Percentiles rank a stretch among this genome's conserved stretches.
phyloP scores from a whole-genome alignment of 1,284 basidiomycete species.

The Uromyces viciae-fabae region DNA sequence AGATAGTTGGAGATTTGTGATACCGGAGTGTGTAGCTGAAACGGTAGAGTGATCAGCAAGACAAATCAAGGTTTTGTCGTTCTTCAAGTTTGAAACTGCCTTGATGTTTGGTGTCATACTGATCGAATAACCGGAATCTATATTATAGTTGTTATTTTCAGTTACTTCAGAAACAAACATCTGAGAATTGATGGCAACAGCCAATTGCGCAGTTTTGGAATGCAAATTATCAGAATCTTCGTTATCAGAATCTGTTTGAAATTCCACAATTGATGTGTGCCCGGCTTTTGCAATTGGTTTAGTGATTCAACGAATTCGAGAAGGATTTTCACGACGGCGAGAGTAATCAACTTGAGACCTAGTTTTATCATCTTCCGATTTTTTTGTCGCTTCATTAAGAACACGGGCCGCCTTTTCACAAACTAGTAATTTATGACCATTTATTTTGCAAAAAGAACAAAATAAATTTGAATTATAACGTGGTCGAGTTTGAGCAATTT shows the following conservation, averaged over 20 bases:
- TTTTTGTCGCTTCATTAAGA: background rate
- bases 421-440: background rate
- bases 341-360: background rate
- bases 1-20: background rate
- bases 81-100: background rate
- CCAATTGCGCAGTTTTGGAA: background rate
- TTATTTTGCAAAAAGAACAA: background rate
- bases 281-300: background rate
- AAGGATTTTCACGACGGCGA: background rate
- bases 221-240: background rate
- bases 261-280: background rate
- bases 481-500: background rate
- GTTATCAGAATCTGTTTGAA: background rate
- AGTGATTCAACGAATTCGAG: background rate
- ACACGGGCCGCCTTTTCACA: background rate
- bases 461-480: background rate
- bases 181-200: background rate
- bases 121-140: slow-evolving; percentile 7
- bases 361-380: background rate
- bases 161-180: background rate
- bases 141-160: background rate
- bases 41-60: background rate
- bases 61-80: background rate
- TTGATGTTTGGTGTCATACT: background rate
- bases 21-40: background rate